These are phyloP conservation scores for Hygrophorus russula DNA, from an alignment of 768 basidiomycete species.

Conservation along the genomic window DNA sequence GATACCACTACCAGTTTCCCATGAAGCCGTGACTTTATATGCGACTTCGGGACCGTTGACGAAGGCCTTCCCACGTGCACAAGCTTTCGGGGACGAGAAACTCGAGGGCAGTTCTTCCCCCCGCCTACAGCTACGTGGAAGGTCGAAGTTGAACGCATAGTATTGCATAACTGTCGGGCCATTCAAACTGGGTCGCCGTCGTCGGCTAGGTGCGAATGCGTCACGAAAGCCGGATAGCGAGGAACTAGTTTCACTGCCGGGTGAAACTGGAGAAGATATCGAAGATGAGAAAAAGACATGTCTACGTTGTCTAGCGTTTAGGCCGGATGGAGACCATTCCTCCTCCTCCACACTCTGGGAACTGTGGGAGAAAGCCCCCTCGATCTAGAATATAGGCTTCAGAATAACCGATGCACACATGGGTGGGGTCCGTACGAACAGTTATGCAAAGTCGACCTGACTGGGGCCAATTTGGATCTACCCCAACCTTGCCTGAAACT, in stretches of 20 bases:
- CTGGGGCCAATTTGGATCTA: slow-evolving; percentile 40
- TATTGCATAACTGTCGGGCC: slow-evolving; percentile 19
- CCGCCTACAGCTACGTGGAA: slow-evolving; percentile 34
- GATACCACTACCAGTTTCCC: slow-evolving; percentile 41
- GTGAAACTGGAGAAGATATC: slow-evolving; percentile 29
- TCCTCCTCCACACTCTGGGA: slow-evolving; percentile 16
- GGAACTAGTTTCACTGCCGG: slow-evolving; percentile 15
- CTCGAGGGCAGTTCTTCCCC: slow-evolving; percentile 57
- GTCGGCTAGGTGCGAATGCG: slow-evolving; percentile 22
- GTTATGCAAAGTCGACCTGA: slow-evolving; percentile 48
- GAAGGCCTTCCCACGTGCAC: slow-evolving; percentile 16
- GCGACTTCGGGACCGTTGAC: slow-evolving; percentile 21
- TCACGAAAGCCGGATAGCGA: slow-evolving; percentile 31
- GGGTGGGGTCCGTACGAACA: slow-evolving; percentile 19
- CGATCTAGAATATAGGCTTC: slow-evolving; percentile 30
- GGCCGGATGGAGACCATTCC: slow-evolving; percentile 9
- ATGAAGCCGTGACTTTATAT: slow-evolving; percentile 45
- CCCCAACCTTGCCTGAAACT: slow-evolving; percentile 46
- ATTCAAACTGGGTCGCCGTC: slow-evolving; percentile 34
- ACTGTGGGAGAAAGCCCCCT: slow-evolving; percentile 46
- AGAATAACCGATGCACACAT: slow-evolving; percentile 2
- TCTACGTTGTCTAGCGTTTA: slow-evolving; percentile 17
- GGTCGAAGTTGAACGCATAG: slow-evolving; percentile 43
- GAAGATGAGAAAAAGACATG: slow-evolving; percentile 43
- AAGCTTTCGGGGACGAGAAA: slow-evolving; percentile 28